Base-by-base conservation (phyloP, 148 eudicot species). In the Cornus kousa region DNA sequence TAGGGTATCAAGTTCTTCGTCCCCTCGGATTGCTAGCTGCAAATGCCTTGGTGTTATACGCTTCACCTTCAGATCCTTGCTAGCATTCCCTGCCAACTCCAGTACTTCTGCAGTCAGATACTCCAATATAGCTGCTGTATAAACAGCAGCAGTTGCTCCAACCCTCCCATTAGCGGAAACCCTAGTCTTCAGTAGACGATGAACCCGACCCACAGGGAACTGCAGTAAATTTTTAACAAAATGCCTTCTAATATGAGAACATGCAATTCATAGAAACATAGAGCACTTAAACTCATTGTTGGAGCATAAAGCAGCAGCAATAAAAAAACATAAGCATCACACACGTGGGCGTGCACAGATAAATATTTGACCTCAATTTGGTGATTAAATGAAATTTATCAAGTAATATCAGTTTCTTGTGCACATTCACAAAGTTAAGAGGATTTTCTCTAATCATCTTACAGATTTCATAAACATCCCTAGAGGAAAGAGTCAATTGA, bases 151-250 rank as follows among this genome's bases (percentile, higher is more conserved):
- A 6, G 66, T 62, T 62, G 66, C 66, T n/a, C 66, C 66, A 62
- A 62, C 66, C 24, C 66, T 62, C 22, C 66, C 66, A 62, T 20
- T 62, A 1, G 66, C 11, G 59, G 77, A 33, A 2, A 46, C 80
- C 80, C 80, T 70, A 9, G 43, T 60, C 53, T 78, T 78, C 75
- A 78, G 43, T 12, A 78, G 74, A 37, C 80, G 80, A 55, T 78
- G 80, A 71, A 78, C 80, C 48, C 80, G 80, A 24, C 80, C 80
- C 68, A 78, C 80, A 0, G 80, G 80, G 59, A 78, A 78, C 80
- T 78, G 75, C 75, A 62, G 33, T 50, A 33, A 12, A 53, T 11
- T 22, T 33, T 19, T 31, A 53, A 68, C 35, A n/a, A 53, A 50
- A 73, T 50, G 28, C 11, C 28, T 10, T 35, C 37, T 35, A 35